Evolutionary conservation across 345 rosid genomes (phyloP).

Genomic region (Gossypium longicalyx): DNA sequence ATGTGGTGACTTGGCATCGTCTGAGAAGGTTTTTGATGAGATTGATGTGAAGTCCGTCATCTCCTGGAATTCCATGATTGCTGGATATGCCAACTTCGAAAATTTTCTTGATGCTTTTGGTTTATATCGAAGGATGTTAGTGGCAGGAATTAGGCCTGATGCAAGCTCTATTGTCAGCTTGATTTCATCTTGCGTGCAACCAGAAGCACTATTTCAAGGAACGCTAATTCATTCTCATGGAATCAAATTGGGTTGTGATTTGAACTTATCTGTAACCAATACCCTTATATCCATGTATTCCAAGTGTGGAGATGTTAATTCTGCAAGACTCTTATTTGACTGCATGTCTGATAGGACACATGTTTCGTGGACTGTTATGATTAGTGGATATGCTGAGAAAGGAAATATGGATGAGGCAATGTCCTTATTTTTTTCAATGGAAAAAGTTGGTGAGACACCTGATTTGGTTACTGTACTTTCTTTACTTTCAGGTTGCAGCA

Average conservation of each 20-base stretch:
- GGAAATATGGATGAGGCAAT: conserved; percentile 58
- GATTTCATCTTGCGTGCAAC: conserved; percentile 42
- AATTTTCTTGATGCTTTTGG: conserved; percentile 31
- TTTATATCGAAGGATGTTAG: conserved; percentile 50
- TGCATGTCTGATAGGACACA: conserved; percentile 35
- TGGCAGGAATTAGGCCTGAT: conserved; percentile 45
- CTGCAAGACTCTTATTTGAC: conserved; percentile 57
- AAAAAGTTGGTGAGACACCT: conserved; percentile 39
- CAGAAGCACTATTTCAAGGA: conserved; percentile 39
- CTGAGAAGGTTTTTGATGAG: conserved; percentile 41
- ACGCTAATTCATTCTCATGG: conserved; percentile 54
- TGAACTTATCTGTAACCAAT: conserved; percentile 35
- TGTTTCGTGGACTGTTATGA: conserved; percentile 87
- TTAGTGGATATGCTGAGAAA: conserved; percentile 63
- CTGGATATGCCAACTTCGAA: conserved; percentile 39
- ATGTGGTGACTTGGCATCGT: conserved; percentile 48
- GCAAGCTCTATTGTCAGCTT: conserved; percentile 52
- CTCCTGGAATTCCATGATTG: conserved; percentile 64
- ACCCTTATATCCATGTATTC: conserved; percentile 68
- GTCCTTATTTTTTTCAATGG: conserved; percentile 46
- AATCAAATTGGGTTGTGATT: conserved; percentile 41
- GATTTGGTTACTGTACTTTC: conserved; percentile 59
- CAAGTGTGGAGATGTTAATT: conserved; percentile 38
- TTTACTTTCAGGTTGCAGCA: conserved; percentile 57
- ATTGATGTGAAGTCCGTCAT: conserved; percentile 39